Base-by-base conservation (phyloP, 177 flowering plant species). In the Tripterygium wilfordii region DNA sequence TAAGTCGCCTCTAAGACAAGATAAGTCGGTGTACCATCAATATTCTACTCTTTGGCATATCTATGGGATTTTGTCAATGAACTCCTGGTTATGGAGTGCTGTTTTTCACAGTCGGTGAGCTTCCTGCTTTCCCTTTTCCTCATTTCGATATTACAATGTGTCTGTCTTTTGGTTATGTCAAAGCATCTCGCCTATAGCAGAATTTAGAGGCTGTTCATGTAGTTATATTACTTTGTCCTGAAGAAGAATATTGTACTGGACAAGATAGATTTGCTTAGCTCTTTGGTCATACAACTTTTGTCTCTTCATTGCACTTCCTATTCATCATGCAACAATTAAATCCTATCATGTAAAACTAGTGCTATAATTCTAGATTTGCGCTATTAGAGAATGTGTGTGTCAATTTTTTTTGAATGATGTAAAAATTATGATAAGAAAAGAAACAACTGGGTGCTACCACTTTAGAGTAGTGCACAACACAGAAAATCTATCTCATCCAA, bases 21-120 rank as follows among this genome's bases (percentile, higher is more conserved):
- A 63, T 22, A 69, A 58, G 60, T 56, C 57, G 40, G 36, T 59
- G 10, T 63, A 56, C 58, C 69, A 69, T 61, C 69, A 69, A 24
- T 73, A 45, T 45, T 52, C 65, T 3, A 14, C 42, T 42, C 42
- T 63, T 40, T 73, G 75, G 75, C 74, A 73, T 40, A 48, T 69
- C 24, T 74, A 74, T 58, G 78, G 42, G 1, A 39, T 74, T 38
- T 55, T 74, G 13, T 49, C 79, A 17, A 49, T 74, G 71, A 68
- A 67, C 48, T 64, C 76, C 35, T 74, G 79, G 79, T 67, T 74
- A 51, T 74, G 79, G 79, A 74, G 79, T 58, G 64, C 71, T 40
- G 53, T 67, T 30, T 74, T 74, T 54, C 79, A 74, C 33, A 67
- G 73, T 42, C 56, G 76, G 79, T 70, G 51, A 51, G 65, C 31